phyloP scores from a whole-genome alignment of 1,284 basidiomycete species.

The Cutaneotrichosporon curvatum region DNA sequence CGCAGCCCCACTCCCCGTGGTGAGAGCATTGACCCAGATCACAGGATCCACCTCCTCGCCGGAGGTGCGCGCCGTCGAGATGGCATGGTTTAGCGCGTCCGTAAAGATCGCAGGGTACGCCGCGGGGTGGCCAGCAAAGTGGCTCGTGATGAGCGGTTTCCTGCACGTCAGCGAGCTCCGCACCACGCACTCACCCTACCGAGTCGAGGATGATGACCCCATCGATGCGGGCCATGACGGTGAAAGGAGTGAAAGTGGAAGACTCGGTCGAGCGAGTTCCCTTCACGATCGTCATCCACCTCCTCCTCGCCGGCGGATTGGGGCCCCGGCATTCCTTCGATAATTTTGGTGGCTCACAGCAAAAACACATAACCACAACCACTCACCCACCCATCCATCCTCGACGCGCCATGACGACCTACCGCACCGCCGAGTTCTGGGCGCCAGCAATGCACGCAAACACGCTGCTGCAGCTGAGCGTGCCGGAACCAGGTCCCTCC shows the following conservation, averaged over 20 bases:
- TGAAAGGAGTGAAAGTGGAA: neutral
- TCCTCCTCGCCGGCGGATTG: neutral
- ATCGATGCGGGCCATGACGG: constrained; percentile 56
- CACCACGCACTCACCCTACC: constrained; percentile 55
- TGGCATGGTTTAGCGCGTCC: constrained; percentile 70
- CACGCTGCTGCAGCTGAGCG: constrained; percentile 39
- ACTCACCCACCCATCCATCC: neutral
- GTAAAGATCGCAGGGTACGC: constrained; percentile 79
- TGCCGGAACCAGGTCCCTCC: constrained; percentile 26
- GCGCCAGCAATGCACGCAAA: constrained; percentile 40
- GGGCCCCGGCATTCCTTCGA: neutral
- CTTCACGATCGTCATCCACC: neutral
- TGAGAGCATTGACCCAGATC: constrained; percentile 39
- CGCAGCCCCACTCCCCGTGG: constrained; percentile 27
- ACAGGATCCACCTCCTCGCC: constrained; percentile 26
- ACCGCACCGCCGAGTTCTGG: constrained; percentile 35
- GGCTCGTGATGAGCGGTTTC: constrained; percentile 81
- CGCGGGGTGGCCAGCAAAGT: constrained; percentile 69
- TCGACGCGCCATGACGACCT: constrained; percentile 11
- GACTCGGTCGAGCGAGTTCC: neutral
- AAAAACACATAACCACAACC: neutral
- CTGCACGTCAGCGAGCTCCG: constrained; percentile 46
- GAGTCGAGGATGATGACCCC: constrained; percentile 82
- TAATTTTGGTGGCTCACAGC: constrained; percentile 3
- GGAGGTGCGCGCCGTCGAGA: constrained; percentile 50